Evolutionary conservation across 306 rosid genomes (phyloP), one percentile per base, ranked within the genome.

Genomic region (Gynostemma pentaphyllum): DNA sequence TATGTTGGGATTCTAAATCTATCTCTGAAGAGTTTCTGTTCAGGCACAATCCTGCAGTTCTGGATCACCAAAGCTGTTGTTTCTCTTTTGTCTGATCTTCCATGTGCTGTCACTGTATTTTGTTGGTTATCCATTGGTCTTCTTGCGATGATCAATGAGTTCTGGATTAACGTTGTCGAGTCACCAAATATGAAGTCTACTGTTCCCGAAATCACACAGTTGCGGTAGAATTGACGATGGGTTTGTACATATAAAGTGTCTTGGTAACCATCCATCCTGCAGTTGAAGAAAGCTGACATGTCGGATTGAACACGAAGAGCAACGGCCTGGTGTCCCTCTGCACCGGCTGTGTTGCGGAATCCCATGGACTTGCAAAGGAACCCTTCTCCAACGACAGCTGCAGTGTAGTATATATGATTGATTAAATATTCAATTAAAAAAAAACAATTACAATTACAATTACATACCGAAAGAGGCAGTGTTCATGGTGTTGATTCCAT

Each of bases 101-200:
- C 95, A 0, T 82, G 87, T 0, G 96, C 90, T 0, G 95, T 83
- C 7, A 85, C 69, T 0, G 81, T 78, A 68, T 83, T 84, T 11
- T 60, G 1, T 19, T 89, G 96, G 11, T 42, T 29, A 7, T 9
- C 53, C 4, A 19, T 3, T 0, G 95, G 89, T 57, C 72, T 79
- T 42, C 88, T 79, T 26, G 57, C 82, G 1, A 80, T 62, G 76
- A 89, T 78, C 3, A 41, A 4, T 0, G 81, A 79, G 83, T 81
- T 78, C 39, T 89, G 96, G 70, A 89, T 81, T 19, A 81, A 7
- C 1, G 77, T 49, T 4, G 80, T 0, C 0, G 79, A 52, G 12
- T 77, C 80, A 1, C 97, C 95, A 29, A 90, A 90, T 8, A 90
- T 87, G 79, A 76, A 90, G 63, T 88, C 96, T 0, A 88, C 71